Evolutionary conservation across 2,329 filamentous ascomycete genomes (phyloP).

Genomic region (Fusarium gaditjirri): DNA sequence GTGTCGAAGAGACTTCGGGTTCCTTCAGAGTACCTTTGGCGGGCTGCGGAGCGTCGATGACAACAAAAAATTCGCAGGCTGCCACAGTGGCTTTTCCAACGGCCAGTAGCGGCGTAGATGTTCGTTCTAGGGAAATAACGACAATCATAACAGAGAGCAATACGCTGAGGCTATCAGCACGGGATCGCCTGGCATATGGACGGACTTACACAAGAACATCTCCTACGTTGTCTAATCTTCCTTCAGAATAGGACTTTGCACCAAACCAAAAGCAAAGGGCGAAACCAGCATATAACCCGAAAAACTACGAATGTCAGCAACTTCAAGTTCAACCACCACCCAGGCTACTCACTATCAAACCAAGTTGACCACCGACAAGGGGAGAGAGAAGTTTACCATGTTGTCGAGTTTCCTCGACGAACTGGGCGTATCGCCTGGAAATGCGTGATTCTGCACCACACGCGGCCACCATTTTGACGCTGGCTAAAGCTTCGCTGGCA

Average conservation of each 20-base stretch:
- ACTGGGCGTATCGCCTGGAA: slow-evolving; percentile 62
- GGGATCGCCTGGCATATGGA: no score
- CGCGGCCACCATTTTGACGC: slow-evolving; percentile 70
- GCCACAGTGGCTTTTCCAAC: slow-evolving; percentile 67
- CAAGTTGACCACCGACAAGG: slow-evolving; percentile 63
- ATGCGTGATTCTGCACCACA: slow-evolving; percentile 70
- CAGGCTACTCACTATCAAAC: slow-evolving; percentile 53
- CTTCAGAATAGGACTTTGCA: slow-evolving; percentile 60
- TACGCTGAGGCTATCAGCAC: slow-evolving; percentile 48
- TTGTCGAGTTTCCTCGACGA: slow-evolving; percentile 64
- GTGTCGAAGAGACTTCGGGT: slow-evolving; percentile 51
- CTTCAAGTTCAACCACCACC: background rate
- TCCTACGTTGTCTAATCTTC: slow-evolving; percentile 59
- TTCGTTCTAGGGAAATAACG: slow-evolving; percentile 65
- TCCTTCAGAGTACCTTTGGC: slow-evolving; percentile 50
- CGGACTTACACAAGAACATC: slow-evolving; percentile 64
- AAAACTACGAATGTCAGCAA: slow-evolving; percentile 54
- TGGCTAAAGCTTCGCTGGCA: slow-evolving; percentile 69
- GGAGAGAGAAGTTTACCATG: slow-evolving; percentile 62
- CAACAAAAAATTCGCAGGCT: slow-evolving; percentile 66
- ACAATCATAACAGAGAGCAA: slow-evolving; percentile 69
- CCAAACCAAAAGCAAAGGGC: slow-evolving; percentile 73
- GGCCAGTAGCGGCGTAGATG: slow-evolving; percentile 68
- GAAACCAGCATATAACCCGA: slow-evolving; percentile 63
- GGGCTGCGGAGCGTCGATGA: slow-evolving; percentile 61